These are phyloP conservation scores for Hsuehochloa calcarea DNA, from an alignment of 176 grass and related monocot genomes.

Conservation along the genomic window DNA sequence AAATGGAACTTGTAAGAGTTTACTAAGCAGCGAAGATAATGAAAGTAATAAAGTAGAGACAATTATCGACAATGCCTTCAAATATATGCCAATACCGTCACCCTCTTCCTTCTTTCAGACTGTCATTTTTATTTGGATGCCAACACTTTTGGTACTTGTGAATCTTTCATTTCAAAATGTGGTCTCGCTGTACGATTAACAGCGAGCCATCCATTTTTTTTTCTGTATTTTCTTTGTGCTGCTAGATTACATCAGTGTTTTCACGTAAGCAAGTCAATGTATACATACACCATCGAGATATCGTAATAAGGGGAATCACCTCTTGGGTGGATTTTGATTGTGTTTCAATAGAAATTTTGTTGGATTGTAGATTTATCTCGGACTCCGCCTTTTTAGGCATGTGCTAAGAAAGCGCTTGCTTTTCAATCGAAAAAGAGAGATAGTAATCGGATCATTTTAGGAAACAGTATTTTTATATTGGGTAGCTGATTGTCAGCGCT, in stretches of 20 bases:
- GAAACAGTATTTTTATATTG: not conserved
- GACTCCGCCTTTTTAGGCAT: too few species aligned
- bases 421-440: too few species aligned
- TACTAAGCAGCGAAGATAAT: not conserved
- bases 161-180: not conserved
- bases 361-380: too few species aligned
- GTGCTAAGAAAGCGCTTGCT: too few species aligned
- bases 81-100: slow-evolving; percentile 19
- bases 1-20: not conserved
- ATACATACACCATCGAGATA: not conserved
- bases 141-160: not conserved
- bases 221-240: not conserved
- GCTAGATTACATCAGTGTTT: not conserved
- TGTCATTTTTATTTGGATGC: slow-evolving; percentile 13
- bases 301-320: not conserved
- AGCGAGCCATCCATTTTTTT: not conserved
- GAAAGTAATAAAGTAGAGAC: not conserved
- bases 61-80: not conserved
- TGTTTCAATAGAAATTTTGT: too few species aligned
- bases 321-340: too few species aligned
- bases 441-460: slow-evolving; percentile 20
- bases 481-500: not conserved
- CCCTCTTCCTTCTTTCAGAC: not conserved
- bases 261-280: not conserved
- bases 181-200: not conserved